Evolutionary conservation across 495 filamentous ascomycete species (phyloP).

Genomic region (Chaetomium cochliodes): DNA sequence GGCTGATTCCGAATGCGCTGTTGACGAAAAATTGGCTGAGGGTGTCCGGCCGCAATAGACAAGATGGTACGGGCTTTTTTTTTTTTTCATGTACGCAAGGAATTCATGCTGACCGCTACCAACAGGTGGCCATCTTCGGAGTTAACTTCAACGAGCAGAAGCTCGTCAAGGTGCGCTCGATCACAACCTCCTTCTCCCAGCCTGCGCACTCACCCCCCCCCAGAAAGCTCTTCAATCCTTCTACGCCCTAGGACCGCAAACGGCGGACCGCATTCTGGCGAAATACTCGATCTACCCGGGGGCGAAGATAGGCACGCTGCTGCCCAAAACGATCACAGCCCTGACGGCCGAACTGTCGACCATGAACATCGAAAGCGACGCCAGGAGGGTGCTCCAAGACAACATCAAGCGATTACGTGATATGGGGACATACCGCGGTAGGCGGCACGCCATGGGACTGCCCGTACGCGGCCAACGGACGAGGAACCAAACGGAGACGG

Average conservation of each 20-base stretch:
- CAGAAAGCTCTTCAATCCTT: conserved; percentile 84
- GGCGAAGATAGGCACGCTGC: conserved; percentile 69
- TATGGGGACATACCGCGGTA: conserved; percentile 86
- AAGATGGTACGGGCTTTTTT: conserved; percentile 32
- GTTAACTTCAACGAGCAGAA: conserved; percentile 79
- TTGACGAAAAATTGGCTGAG: conserved; percentile 26
- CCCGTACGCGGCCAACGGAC: conserved; percentile 88
- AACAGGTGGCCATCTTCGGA: conserved; percentile 79
- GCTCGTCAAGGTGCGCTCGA: conserved; percentile 68
- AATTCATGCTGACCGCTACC: neutral
- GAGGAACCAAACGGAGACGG: conserved; percentile 75
- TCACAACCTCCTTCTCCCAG: conserved; percentile 1
- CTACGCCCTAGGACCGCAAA: conserved; percentile 80
- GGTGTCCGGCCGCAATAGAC: conserved; percentile 23
- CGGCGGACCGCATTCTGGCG: conserved; percentile 73
- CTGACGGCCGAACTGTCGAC: conserved; percentile 80
- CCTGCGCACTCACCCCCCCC: conserved; percentile 5
- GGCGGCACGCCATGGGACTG: conserved; percentile 84
- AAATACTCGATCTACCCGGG: conserved; percentile 81
- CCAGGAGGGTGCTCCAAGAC: conserved; percentile 69
- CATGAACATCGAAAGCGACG: conserved; percentile 93
- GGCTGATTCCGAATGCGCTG: conserved; percentile 17
- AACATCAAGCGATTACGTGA: conserved; percentile 85
- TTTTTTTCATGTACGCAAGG: too few species aligned
- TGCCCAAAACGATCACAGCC: conserved; percentile 68